Evolutionary conservation across 2,329 filamentous ascomycete genomes (phyloP), one percentile per base, ranked within the genome.

Genomic region (Penicillium concentricum): DNA sequence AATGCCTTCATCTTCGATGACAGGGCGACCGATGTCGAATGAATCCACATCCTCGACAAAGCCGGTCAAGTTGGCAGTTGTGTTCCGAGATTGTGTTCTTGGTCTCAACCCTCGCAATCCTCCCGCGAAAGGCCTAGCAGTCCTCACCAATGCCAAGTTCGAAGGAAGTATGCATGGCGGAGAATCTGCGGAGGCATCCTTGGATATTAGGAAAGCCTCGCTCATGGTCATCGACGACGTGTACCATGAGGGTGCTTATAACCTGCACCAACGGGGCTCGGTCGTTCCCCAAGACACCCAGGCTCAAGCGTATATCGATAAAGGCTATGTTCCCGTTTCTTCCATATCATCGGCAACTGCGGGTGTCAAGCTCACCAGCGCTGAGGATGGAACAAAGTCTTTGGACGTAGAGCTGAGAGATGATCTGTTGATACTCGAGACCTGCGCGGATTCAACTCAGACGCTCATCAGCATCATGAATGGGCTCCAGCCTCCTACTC

Each of bases 371-470:
- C 78, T 92, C 13, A 76, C 79, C 22, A 78, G 81, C 10, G 79
- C 79, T 2, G 78, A 78, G 1, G 82, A 86, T 35, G 84, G 81
- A 0, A 81, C 86, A 30, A 88, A 87, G 61, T 83, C 85, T 39
- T 74, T 97, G 15, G 88, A 94, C 63, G 81, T 97, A 1, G 90
- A 96, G 61, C 78, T 97, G 45, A 86, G 86, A 59, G 92, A 96
- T 67, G 89, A 96, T 62, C 81, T 99, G 1, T 81, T 99, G 51
- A 87, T 99, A 34, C 78, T 99, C 7, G 94, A 99, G 74, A 95
- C 92, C 1, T 99, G 95, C 68, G 94, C 94, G 30, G 94, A 99
- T 74, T 99, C 94, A 2, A 97, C 92, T 0, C 92, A 97, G 72
- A 99, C 94, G 0, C 81, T 99, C 15, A 88, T 96, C 51, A 82